Evolutionary conservation across 2,329 filamentous ascomycete species (phyloP).

Genomic region (Aspergillus arachidicola): DNA sequence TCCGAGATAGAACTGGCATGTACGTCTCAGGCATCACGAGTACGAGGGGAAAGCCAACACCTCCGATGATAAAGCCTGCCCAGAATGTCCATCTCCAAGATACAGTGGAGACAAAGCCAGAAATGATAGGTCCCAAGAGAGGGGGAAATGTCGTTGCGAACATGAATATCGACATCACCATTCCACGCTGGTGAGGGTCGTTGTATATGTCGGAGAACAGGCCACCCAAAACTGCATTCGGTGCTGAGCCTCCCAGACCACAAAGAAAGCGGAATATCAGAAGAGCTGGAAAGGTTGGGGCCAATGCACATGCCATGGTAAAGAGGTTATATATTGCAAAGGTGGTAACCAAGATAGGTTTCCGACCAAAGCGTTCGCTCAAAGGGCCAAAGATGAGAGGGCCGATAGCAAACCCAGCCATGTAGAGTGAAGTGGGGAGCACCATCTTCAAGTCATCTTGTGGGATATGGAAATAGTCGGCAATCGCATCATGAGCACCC

Average conservation of each 20-base stretch:
- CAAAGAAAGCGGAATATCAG: conserved; percentile 44
- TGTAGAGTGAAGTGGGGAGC: conserved; percentile 33
- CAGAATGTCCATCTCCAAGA: conserved; percentile 49
- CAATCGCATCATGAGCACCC: conserved; percentile 19
- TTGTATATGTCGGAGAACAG: conserved; percentile 45
- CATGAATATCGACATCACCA: conserved; percentile 24
- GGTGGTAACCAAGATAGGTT: conserved; percentile 47
- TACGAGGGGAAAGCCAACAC: conserved; percentile 58
- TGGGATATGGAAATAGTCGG: conserved; percentile 17
- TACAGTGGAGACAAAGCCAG: conserved; percentile 37
- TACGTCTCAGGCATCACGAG: conserved; percentile 68
- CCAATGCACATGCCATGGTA: conserved; percentile 43
- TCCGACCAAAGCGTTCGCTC: conserved; percentile 41
- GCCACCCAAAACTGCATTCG: conserved; percentile 43
- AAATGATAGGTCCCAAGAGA: conserved; percentile 40
- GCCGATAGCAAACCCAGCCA: conserved; percentile 36
- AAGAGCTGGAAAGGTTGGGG: conserved; percentile 39
- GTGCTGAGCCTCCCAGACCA: conserved; percentile 40
- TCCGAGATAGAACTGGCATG: conserved; percentile 61
- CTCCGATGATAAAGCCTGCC: conserved; percentile 68
- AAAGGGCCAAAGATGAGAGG: conserved; percentile 42
- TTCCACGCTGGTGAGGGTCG: conserved; percentile 35
- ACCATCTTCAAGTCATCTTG: conserved; percentile 27
- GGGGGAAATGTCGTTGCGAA: conserved; percentile 35
- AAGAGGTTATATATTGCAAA: conserved; percentile 44